These are phyloP conservation scores for Gossypium australe DNA, from an alignment of 345 rosid genomes.

Conservation along the genomic window DNA sequence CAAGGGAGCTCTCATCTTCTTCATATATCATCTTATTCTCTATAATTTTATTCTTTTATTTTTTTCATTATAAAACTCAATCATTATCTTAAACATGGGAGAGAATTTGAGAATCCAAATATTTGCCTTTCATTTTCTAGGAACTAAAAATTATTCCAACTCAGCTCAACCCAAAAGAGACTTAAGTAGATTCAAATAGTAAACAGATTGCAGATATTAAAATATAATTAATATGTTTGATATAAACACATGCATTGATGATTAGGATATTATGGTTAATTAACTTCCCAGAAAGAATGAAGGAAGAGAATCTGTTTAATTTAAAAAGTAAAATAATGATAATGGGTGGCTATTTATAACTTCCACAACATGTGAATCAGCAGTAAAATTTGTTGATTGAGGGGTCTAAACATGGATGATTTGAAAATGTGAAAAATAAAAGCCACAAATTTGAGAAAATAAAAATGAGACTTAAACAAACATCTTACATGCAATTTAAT, in stretches of 20 bases:
- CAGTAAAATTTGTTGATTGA: background rate
- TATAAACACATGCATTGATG: background rate
- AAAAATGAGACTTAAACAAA: background rate
- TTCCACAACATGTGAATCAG: slow-evolving; percentile 10
- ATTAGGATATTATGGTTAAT: background rate
- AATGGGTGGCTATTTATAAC: background rate
- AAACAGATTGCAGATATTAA: no score
- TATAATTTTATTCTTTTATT: no score
- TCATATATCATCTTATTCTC: no score
- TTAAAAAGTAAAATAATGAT: no score
- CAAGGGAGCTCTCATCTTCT: no score
- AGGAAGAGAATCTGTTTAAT: background rate
- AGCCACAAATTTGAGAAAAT: background rate
- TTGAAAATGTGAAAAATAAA: background rate
- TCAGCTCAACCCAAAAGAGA: no score
- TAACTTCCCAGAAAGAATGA: background rate
- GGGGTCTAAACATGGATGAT: background rate
- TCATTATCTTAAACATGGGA: no score
- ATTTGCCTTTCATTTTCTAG: no score
- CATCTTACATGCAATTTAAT: slow-evolving; percentile 21
- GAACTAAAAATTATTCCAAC: no score
- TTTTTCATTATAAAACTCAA: no score
- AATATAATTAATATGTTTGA: background rate
- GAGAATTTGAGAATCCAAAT: no score
- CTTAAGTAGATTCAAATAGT: no score